These are phyloP conservation scores for Boletus sp. DNA, from an alignment of 768 basidiomycete species.

Conservation along the genomic window DNA sequence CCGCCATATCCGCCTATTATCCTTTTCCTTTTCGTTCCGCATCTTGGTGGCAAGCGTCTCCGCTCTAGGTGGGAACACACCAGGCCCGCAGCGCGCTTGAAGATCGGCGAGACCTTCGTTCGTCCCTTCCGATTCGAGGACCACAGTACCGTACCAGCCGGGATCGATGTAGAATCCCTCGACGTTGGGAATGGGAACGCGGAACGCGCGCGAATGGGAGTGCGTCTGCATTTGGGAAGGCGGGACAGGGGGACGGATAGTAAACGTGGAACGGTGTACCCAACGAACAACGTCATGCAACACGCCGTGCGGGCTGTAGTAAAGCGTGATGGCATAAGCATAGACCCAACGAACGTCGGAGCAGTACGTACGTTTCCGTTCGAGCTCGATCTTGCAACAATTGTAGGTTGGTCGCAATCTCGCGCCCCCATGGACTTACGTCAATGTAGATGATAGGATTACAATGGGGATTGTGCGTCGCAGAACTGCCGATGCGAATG, in stretches of 20 bases:
- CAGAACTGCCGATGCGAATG: constrained; percentile 50
- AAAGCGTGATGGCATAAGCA: constrained; percentile 5
- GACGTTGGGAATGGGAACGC: constrained; percentile 52
- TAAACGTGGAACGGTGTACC: constrained; percentile 79
- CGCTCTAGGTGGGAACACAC: constrained; percentile 61
- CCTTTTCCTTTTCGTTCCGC: constrained; percentile 38
- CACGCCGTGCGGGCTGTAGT: constrained; percentile 67
- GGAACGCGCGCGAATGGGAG: constrained; percentile 27
- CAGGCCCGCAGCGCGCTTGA: constrained; percentile 66
- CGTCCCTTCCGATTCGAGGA: constrained; percentile 85
- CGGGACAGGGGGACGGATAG: constrained; percentile 49
- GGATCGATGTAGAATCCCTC: constrained; percentile 61
- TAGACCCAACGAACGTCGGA: not conserved
- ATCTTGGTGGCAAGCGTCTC: constrained; percentile 34
- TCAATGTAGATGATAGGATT: constrained; percentile 73
- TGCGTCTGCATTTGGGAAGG: constrained; percentile 27
- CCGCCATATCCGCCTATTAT: constrained; percentile 57
- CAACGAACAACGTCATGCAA: constrained; percentile 81
- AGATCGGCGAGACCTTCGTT: constrained; percentile 81
- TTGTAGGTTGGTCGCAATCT: constrained; percentile 71
- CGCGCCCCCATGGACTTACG: constrained; percentile 72
- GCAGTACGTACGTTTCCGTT: constrained; percentile 69
- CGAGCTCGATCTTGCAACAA: constrained; percentile 72
- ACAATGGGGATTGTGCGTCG: constrained; percentile 39
- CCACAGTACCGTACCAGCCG: constrained; percentile 80